Conservation (phyloP, 352 stramenopile genomes). For the Phytophthora megakarya region DNA sequence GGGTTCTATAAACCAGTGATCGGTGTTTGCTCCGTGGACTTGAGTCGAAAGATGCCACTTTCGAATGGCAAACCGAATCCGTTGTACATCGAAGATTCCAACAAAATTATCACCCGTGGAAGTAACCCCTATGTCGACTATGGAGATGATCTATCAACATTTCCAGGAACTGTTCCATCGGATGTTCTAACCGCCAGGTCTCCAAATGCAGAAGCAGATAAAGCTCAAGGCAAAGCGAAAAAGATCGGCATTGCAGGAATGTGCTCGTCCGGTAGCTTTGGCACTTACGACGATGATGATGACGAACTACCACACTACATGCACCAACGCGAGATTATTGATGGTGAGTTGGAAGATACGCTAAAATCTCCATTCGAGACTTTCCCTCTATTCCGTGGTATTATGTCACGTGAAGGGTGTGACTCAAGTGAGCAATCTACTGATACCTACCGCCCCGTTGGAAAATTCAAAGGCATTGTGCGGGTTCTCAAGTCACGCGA, state of each 20-base stretch:
- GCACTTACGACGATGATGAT: constrained; percentile 47
- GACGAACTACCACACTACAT: constrained; percentile 77
- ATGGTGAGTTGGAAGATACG: constrained; percentile 66
- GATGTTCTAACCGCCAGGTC: constrained; percentile 22
- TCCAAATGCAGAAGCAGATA: not conserved
- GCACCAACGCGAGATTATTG: constrained; percentile 54
- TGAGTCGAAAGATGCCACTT: constrained; percentile 73
- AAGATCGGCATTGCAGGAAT: constrained; percentile 6
- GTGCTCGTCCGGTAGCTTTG: constrained; percentile 40
- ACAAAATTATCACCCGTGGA: constrained; percentile 25
- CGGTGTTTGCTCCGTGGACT: constrained; percentile 72
- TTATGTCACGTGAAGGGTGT: constrained; percentile 45
- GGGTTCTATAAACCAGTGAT: constrained; percentile 86
- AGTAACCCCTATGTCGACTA: constrained; percentile 76
- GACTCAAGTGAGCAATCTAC: constrained; percentile 30
- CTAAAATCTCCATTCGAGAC: constrained; percentile 84
- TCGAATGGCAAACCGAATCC: constrained; percentile 72
- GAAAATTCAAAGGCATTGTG: constrained; percentile 91
- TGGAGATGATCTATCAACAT: constrained; percentile 60
- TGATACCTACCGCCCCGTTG: constrained; percentile 61
- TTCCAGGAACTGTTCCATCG: constrained; percentile 48
- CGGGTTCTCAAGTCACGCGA: constrained; percentile 76
- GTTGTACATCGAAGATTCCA: constrained; percentile 53
- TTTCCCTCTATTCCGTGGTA: constrained; percentile 70
- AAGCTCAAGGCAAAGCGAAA: constrained; percentile 17